Evolutionary conservation across 352 stramenopile species (phyloP).

Genomic region (Phytophthora foliorum): DNA sequence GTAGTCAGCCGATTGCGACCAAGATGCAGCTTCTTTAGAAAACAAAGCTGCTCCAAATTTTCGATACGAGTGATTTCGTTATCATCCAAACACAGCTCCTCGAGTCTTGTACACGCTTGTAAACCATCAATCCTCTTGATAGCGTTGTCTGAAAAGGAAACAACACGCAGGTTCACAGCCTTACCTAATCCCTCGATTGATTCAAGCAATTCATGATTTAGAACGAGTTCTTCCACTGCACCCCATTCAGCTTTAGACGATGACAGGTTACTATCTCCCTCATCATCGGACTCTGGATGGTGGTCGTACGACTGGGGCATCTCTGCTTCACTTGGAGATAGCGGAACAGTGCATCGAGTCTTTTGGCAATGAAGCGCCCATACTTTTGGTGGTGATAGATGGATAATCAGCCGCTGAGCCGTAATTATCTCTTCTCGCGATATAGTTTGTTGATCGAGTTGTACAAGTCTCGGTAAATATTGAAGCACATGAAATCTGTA

Average conservation of each 20-base stretch:
- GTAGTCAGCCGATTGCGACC: slow-evolving; percentile 76
- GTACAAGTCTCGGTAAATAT: slow-evolving; percentile 45
- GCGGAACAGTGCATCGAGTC: slow-evolving; percentile 18
- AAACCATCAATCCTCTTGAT: slow-evolving; percentile 72
- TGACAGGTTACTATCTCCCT: slow-evolving; percentile 10
- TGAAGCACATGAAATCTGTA: slow-evolving; percentile 78
- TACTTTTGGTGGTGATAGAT: slow-evolving; percentile 55
- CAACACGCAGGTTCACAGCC: slow-evolving; percentile 65
- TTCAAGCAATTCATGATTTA: slow-evolving; percentile 71
- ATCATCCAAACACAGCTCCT: slow-evolving; percentile 84
- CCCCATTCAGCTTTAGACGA: slow-evolving; percentile 42
- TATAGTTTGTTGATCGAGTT: slow-evolving; percentile 66
- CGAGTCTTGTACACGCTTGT: slow-evolving; percentile 59
- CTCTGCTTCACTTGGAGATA: slow-evolving; percentile 13
- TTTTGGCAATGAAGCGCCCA: slow-evolving; percentile 49
- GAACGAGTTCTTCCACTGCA: slow-evolving; percentile 67
- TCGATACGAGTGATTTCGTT: slow-evolving; percentile 81
- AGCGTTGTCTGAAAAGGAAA: slow-evolving; percentile 78
- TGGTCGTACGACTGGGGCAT: slow-evolving; percentile 6
- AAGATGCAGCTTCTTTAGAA: slow-evolving; percentile 82
- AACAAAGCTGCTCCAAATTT: slow-evolving; percentile 60
- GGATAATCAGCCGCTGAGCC: slow-evolving; percentile 54
- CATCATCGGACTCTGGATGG: slow-evolving; percentile 43
- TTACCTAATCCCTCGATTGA: slow-evolving; percentile 65
- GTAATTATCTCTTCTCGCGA: slow-evolving; percentile 45